Base-by-base conservation (phyloP, 176 grass and related monocot species). In the Avena insularis region DNA sequence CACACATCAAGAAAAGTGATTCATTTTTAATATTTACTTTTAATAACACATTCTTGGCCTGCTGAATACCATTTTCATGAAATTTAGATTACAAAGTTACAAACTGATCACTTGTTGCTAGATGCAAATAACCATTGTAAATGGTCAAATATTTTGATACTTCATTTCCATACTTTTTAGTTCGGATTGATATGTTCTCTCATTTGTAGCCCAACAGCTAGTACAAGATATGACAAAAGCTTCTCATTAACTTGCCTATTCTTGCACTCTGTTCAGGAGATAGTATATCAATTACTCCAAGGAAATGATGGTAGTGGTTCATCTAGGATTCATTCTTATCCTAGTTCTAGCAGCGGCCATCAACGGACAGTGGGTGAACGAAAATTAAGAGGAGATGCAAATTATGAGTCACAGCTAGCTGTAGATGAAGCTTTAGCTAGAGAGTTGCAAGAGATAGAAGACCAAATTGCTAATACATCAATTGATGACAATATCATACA, bases 381-480 rank as follows among this genome's bases (percentile, higher is more conserved):
- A 27, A 87, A 81, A 50, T 23, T 67, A 53, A 83, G 79, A 67
- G 74, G n/a, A 90, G 75, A 15, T 79, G 71, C 60, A 68, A 85
- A 77, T 54, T 84, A 70, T 70, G 71, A 90, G 46, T 76, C 73
- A 3, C 95, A 95, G 55, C 80, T 98, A 63, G 91, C 88, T 55
- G 81, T 74, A 49, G 95, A 97, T 86, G 92, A 97, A 92, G 88
- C 92, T 83, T 87, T 97, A 80, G 95, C 95, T 80, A 91, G 91
- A 89, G 95, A 95, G 38, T 75, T 98, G 59, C 93, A 95, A 73
- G 85, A 86, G 71, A 53, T 95, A 77, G 91, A 93, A 60, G 62
- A 90, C 74, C 89, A 90, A 79, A 38, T 98, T 65, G 71, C 87
- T 45, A 85, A 35, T 53, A 58, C 90, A 53, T 90, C 77, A 45